These are phyloP conservation scores for Hypoxylon crocopeplum DNA, from an alignment of 495 filamentous ascomycete genomes.

Conservation along the genomic window DNA sequence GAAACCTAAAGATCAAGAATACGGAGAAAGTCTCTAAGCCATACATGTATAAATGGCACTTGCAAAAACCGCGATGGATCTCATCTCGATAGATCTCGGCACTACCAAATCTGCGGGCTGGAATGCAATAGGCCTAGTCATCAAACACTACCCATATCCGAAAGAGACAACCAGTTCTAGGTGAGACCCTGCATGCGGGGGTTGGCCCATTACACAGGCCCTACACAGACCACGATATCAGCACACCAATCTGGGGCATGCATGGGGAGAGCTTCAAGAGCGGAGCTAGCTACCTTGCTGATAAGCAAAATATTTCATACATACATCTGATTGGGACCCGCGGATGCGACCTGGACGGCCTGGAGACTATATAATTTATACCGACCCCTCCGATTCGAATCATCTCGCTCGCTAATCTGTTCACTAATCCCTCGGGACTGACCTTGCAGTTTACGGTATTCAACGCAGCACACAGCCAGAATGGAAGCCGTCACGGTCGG, in stretches of 20 bases:
- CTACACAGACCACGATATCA: slow-evolving; percentile 23
- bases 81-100: neutral
- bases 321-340: slow-evolving; percentile 8
- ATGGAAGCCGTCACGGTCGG: slow-evolving; percentile 30
- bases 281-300: slow-evolving; percentile 14
- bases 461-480: neutral
- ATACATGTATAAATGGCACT: too few species aligned
- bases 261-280: slow-evolving; percentile 16
- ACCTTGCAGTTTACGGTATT: neutral
- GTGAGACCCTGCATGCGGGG: slow-evolving; percentile 36
- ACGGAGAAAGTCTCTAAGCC: too few species aligned
- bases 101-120: slow-evolving; percentile 2
- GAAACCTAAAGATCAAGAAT: too few species aligned
- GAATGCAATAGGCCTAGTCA: slow-evolving; percentile 26
- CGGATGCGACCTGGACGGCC: neutral
- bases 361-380: slow-evolving; percentile 19
- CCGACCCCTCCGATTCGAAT: neutral
- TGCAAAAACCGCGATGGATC: too few species aligned
- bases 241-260: slow-evolving; percentile 24
- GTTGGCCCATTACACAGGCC: slow-evolving; percentile 7
- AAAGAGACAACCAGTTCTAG: slow-evolving; percentile 20
- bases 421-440: neutral
- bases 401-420: neutral
- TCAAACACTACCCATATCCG: slow-evolving; percentile 1
- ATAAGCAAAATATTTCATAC: slow-evolving; percentile 28